Evolutionary conservation across 305 asterid species (phyloP), one percentile per base, ranked within the genome.

Genomic region (Caryopteris hybrid): DNA sequence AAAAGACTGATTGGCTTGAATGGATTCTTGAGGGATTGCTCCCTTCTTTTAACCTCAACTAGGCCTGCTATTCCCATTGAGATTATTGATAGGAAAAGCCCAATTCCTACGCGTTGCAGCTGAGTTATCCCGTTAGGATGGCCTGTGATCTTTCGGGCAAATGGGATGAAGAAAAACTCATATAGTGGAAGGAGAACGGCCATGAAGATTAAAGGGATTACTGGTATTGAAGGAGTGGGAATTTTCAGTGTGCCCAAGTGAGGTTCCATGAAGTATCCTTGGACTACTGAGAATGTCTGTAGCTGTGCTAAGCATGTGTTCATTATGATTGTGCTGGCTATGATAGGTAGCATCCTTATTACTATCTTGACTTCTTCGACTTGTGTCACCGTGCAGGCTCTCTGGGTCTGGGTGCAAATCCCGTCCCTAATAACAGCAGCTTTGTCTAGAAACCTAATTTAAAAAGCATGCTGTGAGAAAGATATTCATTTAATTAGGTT

Each of bases 361-460:
- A 85, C 74, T 38, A 83, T 81, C 74, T 82, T 85, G 18, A 83
- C 79, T 75, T 80, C 86, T 73, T 85, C 91, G 18, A 80, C 88
- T 58, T 83, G 88, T 67, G 88, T 81, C 38, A 83, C 78, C 6
- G 82, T 80, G 81, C 86, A 83, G 1, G 70, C 67, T 68, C 52
- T 58, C 67, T 79, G 22, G 4, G 77, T 71, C 39, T 59, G 65
- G 61, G 60, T 53, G 41, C 62, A 31, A 16, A 20, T 72, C 13
- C 36, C 63, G 25, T n/a, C n/a, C n/a, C 45, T 39, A 12, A 22
- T 20, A 65, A 80, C 63, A 29, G 82, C 83, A 41, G 88, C 91
- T 64, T 81, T 79, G 78, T 85, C 86, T 36, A 80, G 76, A 34
- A 64, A 71, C 74, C 90, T 85, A 61, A 25, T 65, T 65, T 18